These are phyloP conservation scores for Lepidium africanum DNA, from an alignment of 345 rosid genomes.

Conservation along the genomic window DNA sequence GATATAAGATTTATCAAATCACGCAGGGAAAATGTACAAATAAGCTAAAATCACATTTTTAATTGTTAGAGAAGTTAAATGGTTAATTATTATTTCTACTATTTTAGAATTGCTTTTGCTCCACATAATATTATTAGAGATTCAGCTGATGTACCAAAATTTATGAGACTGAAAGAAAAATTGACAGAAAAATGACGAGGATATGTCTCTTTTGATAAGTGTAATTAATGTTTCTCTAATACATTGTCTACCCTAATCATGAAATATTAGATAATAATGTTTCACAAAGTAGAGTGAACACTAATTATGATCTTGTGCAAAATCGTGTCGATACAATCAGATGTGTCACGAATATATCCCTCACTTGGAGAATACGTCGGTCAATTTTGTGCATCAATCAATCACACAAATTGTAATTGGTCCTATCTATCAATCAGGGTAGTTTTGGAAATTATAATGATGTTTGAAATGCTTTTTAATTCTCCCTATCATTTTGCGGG, in stretches of 20 bases:
- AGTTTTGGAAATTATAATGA: neutral
- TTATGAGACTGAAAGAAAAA: no score
- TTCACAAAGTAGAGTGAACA: neutral
- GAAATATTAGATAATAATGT: neutral
- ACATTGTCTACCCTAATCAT: neutral
- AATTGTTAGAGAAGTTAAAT: no score
- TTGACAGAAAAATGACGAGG: no score
- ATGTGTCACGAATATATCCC: neutral
- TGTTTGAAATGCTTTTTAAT: neutral
- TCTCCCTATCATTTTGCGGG: neutral
- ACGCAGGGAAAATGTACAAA: neutral
- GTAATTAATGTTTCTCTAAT: neutral
- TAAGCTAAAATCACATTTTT: neutral
- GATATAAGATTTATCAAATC: no score
- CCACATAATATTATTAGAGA: no score
- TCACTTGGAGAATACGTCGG: slow-evolving; percentile 16
- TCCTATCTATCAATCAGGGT: neutral
- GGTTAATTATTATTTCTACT: no score
- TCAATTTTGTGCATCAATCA: neutral
- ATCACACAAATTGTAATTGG: neutral
- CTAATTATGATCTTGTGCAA: neutral
- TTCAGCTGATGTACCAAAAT: no score
- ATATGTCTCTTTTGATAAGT: no score
- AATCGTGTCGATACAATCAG: neutral
- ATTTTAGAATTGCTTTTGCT: no score